phyloP scores from a whole-genome alignment of 2,329 filamentous ascomycete genomes.

The Exophiala viscosa region DNA sequence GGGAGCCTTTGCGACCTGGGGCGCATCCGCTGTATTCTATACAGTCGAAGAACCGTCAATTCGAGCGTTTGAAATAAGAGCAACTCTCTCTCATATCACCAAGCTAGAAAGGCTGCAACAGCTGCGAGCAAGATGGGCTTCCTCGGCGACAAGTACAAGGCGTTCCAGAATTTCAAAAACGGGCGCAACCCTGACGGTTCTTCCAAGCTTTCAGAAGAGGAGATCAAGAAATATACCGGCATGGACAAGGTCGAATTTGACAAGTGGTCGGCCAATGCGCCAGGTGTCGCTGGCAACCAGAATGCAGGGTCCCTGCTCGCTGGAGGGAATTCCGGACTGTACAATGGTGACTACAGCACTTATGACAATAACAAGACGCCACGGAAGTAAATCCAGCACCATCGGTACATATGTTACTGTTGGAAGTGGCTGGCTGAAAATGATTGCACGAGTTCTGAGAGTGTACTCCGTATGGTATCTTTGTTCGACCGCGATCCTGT shows the following conservation, averaged over 20 bases:
- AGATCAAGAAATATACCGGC: constrained; percentile 17
- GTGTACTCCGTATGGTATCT: too few species aligned
- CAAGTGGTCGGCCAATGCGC: constrained; percentile 13
- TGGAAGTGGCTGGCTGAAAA: neutral
- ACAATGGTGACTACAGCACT: neutral
- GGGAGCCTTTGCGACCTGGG: too few species aligned
- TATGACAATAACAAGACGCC: neutral
- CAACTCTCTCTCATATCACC: neutral
- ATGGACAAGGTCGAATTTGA: constrained; percentile 10
- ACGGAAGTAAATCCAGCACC: neutral
- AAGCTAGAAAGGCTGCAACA: neutral
- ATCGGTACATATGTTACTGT: neutral
- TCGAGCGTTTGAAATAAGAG: too few species aligned
- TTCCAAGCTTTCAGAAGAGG: constrained; percentile 13
- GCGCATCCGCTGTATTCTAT: too few species aligned
- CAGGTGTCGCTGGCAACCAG: constrained; percentile 17
- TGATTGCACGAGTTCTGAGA: neutral
- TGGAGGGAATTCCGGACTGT: constrained; percentile 11
- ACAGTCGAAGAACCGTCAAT: too few species aligned
- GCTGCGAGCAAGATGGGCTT: constrained; percentile 4
- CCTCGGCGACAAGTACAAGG: constrained; percentile 16
- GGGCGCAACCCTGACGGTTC: constrained; percentile 11
- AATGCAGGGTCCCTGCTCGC: constrained; percentile 12
- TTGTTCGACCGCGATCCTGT: too few species aligned
- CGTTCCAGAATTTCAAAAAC: constrained; percentile 12